These are phyloP conservation scores for Penicillium janthinellum DNA, from an alignment of 2,329 filamentous ascomycete species.

Conservation along the genomic window DNA sequence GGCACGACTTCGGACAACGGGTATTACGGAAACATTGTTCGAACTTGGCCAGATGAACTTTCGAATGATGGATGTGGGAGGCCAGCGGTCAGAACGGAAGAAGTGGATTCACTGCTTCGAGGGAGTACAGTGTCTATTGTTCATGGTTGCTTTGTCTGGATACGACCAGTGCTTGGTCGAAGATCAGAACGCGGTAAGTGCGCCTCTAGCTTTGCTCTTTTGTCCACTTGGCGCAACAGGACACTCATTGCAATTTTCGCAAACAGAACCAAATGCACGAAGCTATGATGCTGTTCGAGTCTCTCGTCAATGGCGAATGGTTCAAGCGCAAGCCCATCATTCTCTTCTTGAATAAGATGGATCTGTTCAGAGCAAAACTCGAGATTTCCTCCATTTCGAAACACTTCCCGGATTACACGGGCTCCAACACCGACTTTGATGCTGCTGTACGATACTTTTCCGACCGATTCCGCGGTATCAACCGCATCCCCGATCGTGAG, in stretches of 20 bases:
- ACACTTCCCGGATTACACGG: constrained; percentile 78
- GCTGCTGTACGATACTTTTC: constrained; percentile 79
- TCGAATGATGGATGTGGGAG: constrained; percentile 94
- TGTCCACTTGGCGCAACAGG: background rate
- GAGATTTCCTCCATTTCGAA: constrained; percentile 69
- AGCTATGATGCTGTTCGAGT: constrained; percentile 83
- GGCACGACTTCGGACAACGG: constrained; percentile 86
- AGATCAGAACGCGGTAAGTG: constrained; percentile 90
- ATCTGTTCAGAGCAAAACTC: constrained; percentile 79
- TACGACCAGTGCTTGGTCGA: constrained; percentile 97
- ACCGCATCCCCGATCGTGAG: constrained; percentile 61
- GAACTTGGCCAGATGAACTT: constrained; percentile 90
- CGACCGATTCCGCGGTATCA: constrained; percentile 76
- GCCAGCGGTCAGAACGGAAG: constrained; percentile 89
- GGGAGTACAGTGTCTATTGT: constrained; percentile 87
- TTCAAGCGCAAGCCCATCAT: constrained; percentile 80
- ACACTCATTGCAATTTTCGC: background rate
- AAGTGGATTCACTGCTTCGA: constrained; percentile 98
- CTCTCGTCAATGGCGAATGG: constrained; percentile 83
- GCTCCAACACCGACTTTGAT: constrained; percentile 70
- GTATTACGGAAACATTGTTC: constrained; percentile 94
- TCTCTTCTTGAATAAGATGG: constrained; percentile 85
- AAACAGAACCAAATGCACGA: constrained; percentile 86
- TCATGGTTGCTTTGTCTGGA: constrained; percentile 91
- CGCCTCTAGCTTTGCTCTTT: background rate